phyloP scores from a whole-genome alignment of 306 rosid genomes.

The Dalbergia oliveri region DNA sequence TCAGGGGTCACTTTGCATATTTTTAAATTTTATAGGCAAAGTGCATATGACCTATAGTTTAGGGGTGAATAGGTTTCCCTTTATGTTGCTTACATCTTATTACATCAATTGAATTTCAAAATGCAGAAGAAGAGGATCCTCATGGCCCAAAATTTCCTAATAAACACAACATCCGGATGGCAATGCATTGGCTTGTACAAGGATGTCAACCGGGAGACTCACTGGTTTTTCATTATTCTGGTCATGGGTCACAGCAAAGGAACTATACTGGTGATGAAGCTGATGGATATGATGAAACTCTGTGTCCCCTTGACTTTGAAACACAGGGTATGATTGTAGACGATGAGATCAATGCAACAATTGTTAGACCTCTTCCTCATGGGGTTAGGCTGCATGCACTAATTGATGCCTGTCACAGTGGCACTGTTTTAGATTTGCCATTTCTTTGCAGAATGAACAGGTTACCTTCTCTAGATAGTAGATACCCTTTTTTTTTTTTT shows the following conservation, averaged over 20 bases:
- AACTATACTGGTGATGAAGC: slow-evolving; percentile 89
- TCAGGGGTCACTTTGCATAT: no score
- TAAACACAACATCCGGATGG: slow-evolving; percentile 91
- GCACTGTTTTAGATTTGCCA: slow-evolving; percentile 96
- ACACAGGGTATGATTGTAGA: slow-evolving; percentile 99
- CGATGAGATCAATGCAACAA: slow-evolving; percentile 84
- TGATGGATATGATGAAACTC: slow-evolving; percentile 95
- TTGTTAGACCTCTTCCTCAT: slow-evolving; percentile 84
- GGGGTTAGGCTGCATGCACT: slow-evolving; percentile 96
- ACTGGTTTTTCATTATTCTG: slow-evolving; percentile 95
- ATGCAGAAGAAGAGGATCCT: slow-evolving; percentile 98
- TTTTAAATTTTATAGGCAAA: no score
- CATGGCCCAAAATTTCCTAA: slow-evolving; percentile 72
- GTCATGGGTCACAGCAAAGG: slow-evolving; percentile 96
- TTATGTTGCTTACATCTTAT: not conserved
- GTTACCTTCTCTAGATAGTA: slow-evolving; percentile 55
- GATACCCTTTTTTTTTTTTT: slow-evolving; percentile 1
- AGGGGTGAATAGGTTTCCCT: no score
- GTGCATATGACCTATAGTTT: no score
- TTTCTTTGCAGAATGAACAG: slow-evolving; percentile 96
- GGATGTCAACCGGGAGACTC: slow-evolving; percentile 98
- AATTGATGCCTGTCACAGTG: slow-evolving; percentile 97
- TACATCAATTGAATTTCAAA: slow-evolving; percentile 37
- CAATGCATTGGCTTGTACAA: slow-evolving; percentile 95
- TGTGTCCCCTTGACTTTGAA: slow-evolving; percentile 95